phyloP scores from a whole-genome alignment of 352 stramenopile genomes.

The Globisporangium cystogenes region DNA sequence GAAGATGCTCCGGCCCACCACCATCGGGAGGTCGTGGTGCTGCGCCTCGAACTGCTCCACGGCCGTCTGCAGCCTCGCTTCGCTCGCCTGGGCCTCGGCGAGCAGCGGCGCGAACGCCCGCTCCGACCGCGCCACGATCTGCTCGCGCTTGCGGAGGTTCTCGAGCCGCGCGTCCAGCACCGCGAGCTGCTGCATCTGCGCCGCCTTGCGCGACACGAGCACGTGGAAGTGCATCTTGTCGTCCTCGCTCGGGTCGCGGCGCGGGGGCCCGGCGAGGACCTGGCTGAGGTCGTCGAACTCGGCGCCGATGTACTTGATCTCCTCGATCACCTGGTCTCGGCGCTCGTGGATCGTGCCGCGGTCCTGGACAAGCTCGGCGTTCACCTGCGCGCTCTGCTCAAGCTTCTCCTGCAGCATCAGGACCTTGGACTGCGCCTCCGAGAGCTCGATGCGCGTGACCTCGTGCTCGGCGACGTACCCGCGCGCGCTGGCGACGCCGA shows the following conservation, averaged over 20 bases:
- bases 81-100: constrained; percentile 16
- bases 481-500: constrained; percentile 33
- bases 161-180: constrained; percentile 32
- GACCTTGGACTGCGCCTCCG: constrained; percentile 55
- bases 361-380: constrained; percentile 31
- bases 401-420: constrained; percentile 46
- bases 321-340: constrained; percentile 35
- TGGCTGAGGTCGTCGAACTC: constrained; percentile 48
- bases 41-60: constrained; percentile 25
- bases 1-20: constrained; percentile 54
- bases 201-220: constrained; percentile 34
- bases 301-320: constrained; percentile 39
- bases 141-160: constrained; percentile 40
- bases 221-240: constrained; percentile 62
- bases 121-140: constrained; percentile 38
- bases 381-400: constrained; percentile 34
- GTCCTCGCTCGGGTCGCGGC: constrained; percentile 49
- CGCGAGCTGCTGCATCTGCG: constrained; percentile 43
- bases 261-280: constrained; percentile 45
- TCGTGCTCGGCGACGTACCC: constrained; percentile 49
- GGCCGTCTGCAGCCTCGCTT: constrained; percentile 16
- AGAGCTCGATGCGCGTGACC: constrained; percentile 29
- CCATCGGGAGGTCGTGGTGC: constrained; percentile 40
- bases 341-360: constrained; percentile 38
- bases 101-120: constrained; percentile 31